These are phyloP conservation scores for Solanum tacnaense DNA, from an alignment of 257 asterid genomes.

Conservation along the genomic window DNA sequence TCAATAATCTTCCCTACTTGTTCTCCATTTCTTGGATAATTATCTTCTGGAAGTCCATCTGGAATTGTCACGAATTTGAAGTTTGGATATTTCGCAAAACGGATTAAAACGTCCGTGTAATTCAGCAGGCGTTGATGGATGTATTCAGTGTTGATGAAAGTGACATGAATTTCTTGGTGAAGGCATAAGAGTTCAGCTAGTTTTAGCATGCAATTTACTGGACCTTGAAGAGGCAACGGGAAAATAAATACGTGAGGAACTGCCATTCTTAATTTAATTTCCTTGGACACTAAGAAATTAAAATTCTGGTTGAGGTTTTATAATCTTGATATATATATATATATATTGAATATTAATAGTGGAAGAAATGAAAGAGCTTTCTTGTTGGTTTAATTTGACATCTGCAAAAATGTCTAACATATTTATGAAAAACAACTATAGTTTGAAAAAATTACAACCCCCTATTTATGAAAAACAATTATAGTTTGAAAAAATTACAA, in stretches of 20 bases:
- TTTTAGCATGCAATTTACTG: constrained; percentile 24
- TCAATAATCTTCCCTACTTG: not conserved
- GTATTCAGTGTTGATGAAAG: constrained; percentile 1
- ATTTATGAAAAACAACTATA: too few relatives aligned
- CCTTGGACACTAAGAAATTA: too few relatives aligned
- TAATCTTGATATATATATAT: too few relatives aligned
- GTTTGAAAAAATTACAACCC: too few relatives aligned
- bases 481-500: too few relatives aligned
- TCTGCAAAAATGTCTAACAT: too few relatives aligned
- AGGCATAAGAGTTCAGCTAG: constrained; percentile 19
- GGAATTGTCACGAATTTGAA: constrained; percentile 4
- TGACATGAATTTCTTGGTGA: not conserved
- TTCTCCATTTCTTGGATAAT: not conserved
- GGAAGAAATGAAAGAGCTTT: too few relatives aligned
- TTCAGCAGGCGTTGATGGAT: constrained; percentile 7
- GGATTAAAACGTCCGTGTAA: constrained; percentile 4
- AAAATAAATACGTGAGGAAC: constrained; percentile 13
- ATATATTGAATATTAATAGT: too few relatives aligned
- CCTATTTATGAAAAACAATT: too few relatives aligned
- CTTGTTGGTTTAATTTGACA: too few relatives aligned
- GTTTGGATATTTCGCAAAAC: constrained; percentile 1
- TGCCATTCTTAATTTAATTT: not conserved
- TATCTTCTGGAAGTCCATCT: constrained; percentile 5
- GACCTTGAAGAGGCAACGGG: constrained; percentile 19
- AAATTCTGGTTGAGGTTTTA: not conserved